phyloP scores from a whole-genome alignment of 2,329 filamentous ascomycete genomes.

The Calycina marina region DNA sequence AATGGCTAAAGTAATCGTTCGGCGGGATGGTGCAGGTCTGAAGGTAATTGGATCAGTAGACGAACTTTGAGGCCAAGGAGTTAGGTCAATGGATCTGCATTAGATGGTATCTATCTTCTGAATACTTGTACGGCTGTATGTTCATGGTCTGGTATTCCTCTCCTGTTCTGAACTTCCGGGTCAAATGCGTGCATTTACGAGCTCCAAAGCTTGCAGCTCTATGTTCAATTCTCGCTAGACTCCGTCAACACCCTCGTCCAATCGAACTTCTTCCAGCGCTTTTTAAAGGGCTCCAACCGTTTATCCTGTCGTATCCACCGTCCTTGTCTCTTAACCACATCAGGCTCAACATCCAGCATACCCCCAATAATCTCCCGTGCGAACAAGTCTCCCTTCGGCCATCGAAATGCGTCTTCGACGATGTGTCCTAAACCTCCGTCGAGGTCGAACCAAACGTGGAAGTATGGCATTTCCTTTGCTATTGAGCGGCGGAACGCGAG shows the following conservation, averaged over 20 bases:
- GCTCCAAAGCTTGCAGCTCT: no score
- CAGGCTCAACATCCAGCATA: conserved; percentile 71
- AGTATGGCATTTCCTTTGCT: conserved; percentile 95
- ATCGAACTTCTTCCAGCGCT: conserved; percentile 83
- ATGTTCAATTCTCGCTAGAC: no score
- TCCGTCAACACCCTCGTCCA: conserved; percentile 32
- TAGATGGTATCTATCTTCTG: no score
- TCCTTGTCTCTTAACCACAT: conserved; percentile 81
- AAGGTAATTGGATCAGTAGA: no score
- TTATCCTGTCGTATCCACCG: conserved; percentile 54
- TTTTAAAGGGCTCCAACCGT: conserved; percentile 65
- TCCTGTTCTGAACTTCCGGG: no score
- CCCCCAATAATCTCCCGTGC: conserved; percentile 84
- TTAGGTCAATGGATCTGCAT: no score
- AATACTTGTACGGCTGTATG: no score
- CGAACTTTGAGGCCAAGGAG: no score
- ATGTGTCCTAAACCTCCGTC: conserved; percentile 89
- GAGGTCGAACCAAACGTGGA: conserved; percentile 89
- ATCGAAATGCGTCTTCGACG: conserved; percentile 70
- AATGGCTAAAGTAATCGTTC: no score
- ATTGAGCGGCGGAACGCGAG: conserved; percentile 68
- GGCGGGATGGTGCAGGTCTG: no score
- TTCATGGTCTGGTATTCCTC: no score
- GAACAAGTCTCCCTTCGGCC: conserved; percentile 87
- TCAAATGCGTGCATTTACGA: no score